Evolutionary conservation across 1,284 basidiomycete genomes (phyloP), one percentile per base, ranked within the genome.

Genomic region (Fomitopsis betulina): DNA sequence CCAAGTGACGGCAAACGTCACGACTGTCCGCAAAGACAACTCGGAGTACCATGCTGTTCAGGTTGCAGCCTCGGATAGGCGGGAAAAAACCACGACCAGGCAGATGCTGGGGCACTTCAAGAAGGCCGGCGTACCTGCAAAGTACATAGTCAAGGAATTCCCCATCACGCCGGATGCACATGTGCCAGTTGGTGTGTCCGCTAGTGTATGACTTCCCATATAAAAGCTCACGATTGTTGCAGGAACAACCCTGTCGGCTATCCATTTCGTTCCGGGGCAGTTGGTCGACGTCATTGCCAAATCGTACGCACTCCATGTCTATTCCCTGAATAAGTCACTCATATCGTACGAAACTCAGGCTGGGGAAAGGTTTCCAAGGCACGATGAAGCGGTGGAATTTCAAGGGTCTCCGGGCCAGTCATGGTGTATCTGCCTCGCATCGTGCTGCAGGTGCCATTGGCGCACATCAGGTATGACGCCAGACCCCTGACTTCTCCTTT

Each of bases 331-430:
- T 45, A 60, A 43, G 25, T 38, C 50, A 13, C 38, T 27, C 61
- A 7, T 30, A 30, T 4, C 27, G 65, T 97, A 30, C 43, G 47
- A 5, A 25, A 10, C 27, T 62, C 65, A 97, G 94, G 4, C 91
- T 96, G 63, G 97, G 97, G 23, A 98, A 98, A 75, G 97, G 97
- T 19, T 98, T 96, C 75, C 91, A 94, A 65, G 97, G 97, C 70
- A 88, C 84, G 49, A 99, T 99, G 97, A 99, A 99, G 75, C 83
- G 94, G 51, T 96, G 94, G 86, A 89, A 90, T 50, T 99, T 97
- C 77, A 84, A 88, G 68, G 97, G 97, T 76, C 77, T 96, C 37
- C 85, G 89, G 57, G 96, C 94, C 2, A 93, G 93, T 74, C 97
- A 99, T 74, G 97, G 97, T 91, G 93, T 94, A 53, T 98, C 97